Percentiles rank a stretch among this genome's conserved stretches.
phyloP scores from a whole-genome alignment of 176 grass and related monocot genomes.

The Oryza coarctata region DNA sequence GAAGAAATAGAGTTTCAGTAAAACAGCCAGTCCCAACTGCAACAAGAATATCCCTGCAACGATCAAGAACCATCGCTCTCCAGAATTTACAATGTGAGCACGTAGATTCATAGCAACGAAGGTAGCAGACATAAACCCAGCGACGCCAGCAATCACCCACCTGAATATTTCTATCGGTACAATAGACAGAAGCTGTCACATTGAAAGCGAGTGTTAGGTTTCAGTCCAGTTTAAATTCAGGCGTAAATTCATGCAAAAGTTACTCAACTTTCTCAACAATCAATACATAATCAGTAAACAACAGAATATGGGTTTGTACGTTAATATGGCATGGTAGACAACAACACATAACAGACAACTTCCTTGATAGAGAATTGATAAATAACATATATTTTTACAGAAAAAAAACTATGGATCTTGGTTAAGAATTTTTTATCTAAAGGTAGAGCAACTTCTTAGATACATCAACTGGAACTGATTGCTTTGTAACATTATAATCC shows the following conservation, averaged over 20 bases:
- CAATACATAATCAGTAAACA: background rate
- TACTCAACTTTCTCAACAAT: background rate
- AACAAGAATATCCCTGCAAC: constrained; percentile 92
- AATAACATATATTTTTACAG: background rate
- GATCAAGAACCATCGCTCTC: constrained; percentile 88
- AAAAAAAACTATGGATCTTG: background rate
- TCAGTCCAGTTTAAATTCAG: background rate
- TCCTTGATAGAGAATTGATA: background rate
- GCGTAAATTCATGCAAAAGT: background rate
- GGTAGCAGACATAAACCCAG: constrained; percentile 95
- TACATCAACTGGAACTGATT: background rate
- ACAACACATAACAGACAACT: background rate
- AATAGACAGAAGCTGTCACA: constrained; percentile 78
- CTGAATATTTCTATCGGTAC: constrained; percentile 98
- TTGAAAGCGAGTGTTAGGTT: constrained; percentile 19
- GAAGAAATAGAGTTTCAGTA: constrained; percentile 98
- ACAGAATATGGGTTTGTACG: background rate
- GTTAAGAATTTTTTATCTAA: constrained; percentile 3
- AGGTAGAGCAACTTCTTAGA: background rate
- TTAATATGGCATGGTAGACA: background rate
- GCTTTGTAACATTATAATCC: background rate
- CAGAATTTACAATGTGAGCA: constrained; percentile 84
- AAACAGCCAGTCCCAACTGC: constrained; percentile 78
- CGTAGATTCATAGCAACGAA: constrained; percentile 91
- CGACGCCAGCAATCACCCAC: constrained; percentile 82